phyloP scores from a whole-genome alignment of 1,139 yeast genomes.

The Pneumocystis sp. region DNA sequence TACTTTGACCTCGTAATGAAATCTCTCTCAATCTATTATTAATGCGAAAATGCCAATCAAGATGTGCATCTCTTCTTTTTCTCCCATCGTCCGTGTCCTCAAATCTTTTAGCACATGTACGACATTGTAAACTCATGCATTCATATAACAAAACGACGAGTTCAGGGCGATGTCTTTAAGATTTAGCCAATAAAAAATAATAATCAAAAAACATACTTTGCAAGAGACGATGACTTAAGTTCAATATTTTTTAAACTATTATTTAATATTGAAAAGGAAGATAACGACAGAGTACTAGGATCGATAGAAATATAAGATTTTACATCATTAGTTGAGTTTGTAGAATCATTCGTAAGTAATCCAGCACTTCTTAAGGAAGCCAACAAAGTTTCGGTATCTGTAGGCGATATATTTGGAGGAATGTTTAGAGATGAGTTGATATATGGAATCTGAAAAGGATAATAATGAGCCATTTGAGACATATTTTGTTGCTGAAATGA shows the following conservation, averaged over 20 bases:
- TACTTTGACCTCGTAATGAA: slow-evolving; percentile 38
- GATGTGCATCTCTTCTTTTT: slow-evolving; percentile 41
- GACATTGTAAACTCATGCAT: slow-evolving; percentile 63
- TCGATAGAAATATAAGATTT: not conserved
- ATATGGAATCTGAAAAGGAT: not conserved
- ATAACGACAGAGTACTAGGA: slow-evolving; percentile 3
- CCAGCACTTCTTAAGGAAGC: slow-evolving; percentile 10
- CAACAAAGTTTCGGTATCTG: not conserved
- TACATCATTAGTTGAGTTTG: not conserved
- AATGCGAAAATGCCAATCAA: slow-evolving; percentile 94
- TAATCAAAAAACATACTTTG: slow-evolving; percentile 11
- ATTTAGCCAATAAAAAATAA: not conserved
- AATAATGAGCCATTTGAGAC: not conserved
- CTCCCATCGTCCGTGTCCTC: slow-evolving; percentile 46
- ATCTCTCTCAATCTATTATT: slow-evolving; percentile 57
- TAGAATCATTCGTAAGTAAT: slow-evolving; percentile 2
- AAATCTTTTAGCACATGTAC: slow-evolving; percentile 81
- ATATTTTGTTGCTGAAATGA: not conserved
- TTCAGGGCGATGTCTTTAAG: slow-evolving; percentile 20
- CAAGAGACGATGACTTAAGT: slow-evolving; percentile 14
- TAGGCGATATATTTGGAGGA: not conserved
- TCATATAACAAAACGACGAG: slow-evolving; percentile 34
- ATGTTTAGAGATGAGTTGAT: not conserved
- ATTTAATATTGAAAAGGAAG: slow-evolving; percentile 3
- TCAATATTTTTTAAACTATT: not conserved